Evolutionary conservation across 306 rosid genomes (phyloP).

Genomic region (Morella rubra): DNA sequence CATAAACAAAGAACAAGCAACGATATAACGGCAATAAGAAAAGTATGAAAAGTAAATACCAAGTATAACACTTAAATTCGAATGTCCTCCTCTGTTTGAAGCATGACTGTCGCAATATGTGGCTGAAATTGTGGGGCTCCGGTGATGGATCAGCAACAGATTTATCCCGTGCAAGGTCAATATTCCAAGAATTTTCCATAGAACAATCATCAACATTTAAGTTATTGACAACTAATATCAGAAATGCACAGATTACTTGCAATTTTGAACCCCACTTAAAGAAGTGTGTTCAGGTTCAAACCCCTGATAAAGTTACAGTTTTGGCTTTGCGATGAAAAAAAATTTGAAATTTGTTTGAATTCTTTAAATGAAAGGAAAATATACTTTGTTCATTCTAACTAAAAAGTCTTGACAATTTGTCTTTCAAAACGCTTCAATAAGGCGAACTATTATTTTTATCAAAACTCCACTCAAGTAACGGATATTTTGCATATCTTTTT

Average conservation of each 20-base stretch:
- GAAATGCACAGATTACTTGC: too few relatives aligned
- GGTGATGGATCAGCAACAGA: slow-evolving; percentile 63
- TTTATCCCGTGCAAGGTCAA: slow-evolving; percentile 28
- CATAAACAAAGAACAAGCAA: slow-evolving; percentile 62
- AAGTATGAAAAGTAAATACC: slow-evolving; percentile 67
- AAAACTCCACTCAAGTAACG: too few relatives aligned
- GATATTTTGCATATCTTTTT: too few relatives aligned
- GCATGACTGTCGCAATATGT: slow-evolving; percentile 41
- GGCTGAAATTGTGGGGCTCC: slow-evolving; percentile 42
- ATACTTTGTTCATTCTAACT: too few relatives aligned
- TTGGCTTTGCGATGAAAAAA: too few relatives aligned
- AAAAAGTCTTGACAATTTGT: too few relatives aligned
- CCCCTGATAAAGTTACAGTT: neutral
- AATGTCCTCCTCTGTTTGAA: slow-evolving; percentile 53
- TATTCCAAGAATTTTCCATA: slow-evolving; percentile 10
- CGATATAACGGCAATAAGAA: slow-evolving; percentile 58
- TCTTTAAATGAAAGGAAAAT: too few relatives aligned
- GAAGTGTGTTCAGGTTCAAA: neutral
- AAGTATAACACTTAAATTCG: slow-evolving; percentile 61
- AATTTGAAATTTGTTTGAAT: too few relatives aligned
- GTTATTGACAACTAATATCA: too few relatives aligned
- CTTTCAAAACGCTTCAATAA: too few relatives aligned
- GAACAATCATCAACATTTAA: slow-evolving; percentile 1
- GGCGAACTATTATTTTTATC: too few relatives aligned
- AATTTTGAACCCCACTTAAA: neutral